Base-by-base conservation (phyloP, 1,284 basidiomycete species). In the Pseudozyma sp. region DNA sequence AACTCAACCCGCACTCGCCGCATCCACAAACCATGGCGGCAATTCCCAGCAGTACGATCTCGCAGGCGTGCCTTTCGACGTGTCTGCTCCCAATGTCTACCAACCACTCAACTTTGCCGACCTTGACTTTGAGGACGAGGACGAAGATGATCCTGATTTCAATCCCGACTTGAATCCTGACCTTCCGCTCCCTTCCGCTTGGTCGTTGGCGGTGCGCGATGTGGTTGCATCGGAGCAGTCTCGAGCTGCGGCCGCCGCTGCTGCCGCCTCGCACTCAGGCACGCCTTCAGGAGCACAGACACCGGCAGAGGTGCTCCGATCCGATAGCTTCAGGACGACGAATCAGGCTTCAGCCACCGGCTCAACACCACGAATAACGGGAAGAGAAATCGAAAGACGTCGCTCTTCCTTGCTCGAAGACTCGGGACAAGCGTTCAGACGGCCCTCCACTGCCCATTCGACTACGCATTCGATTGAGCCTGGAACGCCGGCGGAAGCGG, bases 141-240 rank as follows among this genome's bases (percentile, higher is more conserved):
- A 80, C 31, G 69, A 62, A 36, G 79, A 80, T 50, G 79, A 80
- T 56, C 77, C 77, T 1, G 77, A 78, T 54, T 78, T 78, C 55
- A 76, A 76, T 21, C 73, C 73, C 14, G 69, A 76, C 39, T 48
- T 76, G 21, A 76, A 76, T 25, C 69, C 73, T 7, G 62, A 76
- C 25, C 63, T 77, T 44, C 77, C 77, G 14, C 53, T 76, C 21
- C 63, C 73, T 10, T 68, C 75, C 3, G 79, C 79, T 14, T 80
- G 79, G 79, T 68, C 74, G 19, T 43, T 69, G 16, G 79, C 79
- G 6, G 71, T 80, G n/a, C 75, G 70, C 0, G 79, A 80, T 42
- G 67, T 79, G 12, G 75, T 73, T 12, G 67, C 63, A n/a, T 72
- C 73, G 3, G 64, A 76, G 42, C 40, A 65, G 25, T 76, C 73